phyloP scores from a whole-genome alignment of 23 red algal species.

The Pyropia haitanensis region DNA sequence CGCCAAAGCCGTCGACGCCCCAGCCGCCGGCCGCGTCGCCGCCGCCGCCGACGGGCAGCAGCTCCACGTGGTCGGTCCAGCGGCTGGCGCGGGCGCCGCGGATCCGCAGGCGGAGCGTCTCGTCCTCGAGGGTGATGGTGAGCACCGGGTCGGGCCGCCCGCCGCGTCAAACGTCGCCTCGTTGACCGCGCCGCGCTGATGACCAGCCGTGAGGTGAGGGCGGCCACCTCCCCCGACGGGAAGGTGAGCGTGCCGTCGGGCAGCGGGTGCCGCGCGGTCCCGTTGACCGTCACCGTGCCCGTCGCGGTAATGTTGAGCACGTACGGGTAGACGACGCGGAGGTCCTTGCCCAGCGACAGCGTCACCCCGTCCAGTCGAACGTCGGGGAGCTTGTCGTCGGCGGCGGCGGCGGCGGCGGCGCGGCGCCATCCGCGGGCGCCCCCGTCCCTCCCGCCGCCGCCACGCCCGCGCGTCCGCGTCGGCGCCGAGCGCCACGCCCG shows the following conservation, averaged over 20 bases:
- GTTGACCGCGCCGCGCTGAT: conserved; percentile 14
- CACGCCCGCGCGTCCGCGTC: no score
- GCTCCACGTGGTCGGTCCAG: conserved; percentile 25
- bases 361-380: background rate
- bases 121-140: conserved; percentile 26
- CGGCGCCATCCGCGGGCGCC: no score
- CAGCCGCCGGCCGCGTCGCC: background rate
- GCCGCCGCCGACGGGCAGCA: conserved; percentile 17
- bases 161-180: conserved; percentile 8
- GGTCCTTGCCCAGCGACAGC: conserved; percentile 26
- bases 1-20: background rate
- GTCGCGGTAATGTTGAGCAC: conserved; percentile 35
- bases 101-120: conserved; percentile 15
- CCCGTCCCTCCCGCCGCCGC: no score
- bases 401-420: no score
- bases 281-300: conserved; percentile 35
- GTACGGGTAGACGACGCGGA: conserved; percentile 47
- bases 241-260: conserved; percentile 20
- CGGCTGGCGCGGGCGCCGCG: conserved; percentile 3
- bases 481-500: no score
- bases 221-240: conserved; percentile 13
- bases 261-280: conserved; percentile 1
- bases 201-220: conserved; percentile 22
- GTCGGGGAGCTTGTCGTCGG: no score
- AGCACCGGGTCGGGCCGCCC: conserved; percentile 5